Conservation (phyloP, 2,329 filamentous ascomycete species). For the Talaromyces sp. region DNA sequence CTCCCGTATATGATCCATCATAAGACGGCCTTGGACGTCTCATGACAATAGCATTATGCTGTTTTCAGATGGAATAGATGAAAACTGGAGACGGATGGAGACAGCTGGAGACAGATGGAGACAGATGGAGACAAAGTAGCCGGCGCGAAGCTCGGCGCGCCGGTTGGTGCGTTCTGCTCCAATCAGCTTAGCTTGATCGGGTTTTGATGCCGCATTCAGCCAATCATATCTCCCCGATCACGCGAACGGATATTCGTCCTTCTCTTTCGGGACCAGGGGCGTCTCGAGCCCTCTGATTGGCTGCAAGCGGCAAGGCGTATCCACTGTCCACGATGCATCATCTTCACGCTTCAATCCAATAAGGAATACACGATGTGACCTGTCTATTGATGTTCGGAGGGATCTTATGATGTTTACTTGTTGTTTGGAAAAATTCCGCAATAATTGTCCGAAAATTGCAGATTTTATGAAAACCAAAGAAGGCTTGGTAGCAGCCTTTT, state of each 20-base stretch:
- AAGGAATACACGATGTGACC: not conserved
- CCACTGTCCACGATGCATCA: not conserved
- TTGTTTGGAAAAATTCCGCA: too few relatives aligned
- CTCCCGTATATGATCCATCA: not conserved
- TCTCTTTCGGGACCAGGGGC: not conserved
- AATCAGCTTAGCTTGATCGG: not conserved
- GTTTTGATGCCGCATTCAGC: not conserved
- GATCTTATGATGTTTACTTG: not conserved
- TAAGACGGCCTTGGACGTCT: not conserved
- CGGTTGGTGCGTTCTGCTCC: conserved; percentile 2
- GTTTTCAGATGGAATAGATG: not conserved
- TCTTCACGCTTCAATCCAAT: not conserved
- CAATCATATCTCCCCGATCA: not conserved
- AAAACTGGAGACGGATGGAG: not conserved
- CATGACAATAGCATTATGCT: not conserved
- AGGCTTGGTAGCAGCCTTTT: too few relatives aligned
- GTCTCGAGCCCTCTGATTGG: not conserved
- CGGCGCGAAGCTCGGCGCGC: not conserved
- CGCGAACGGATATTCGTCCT: not conserved
- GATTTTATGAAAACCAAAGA: too few relatives aligned
- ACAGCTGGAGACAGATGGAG: not conserved
- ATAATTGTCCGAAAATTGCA: not conserved
- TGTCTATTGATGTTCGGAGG: not conserved
- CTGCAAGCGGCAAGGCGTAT: not conserved
- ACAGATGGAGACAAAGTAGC: not conserved